Percentiles rank a stretch among this genome's conserved stretches.
phyloP scores from a whole-genome alignment of 352 stramenopile genomes.

The Thalassiosira hispida region DNA sequence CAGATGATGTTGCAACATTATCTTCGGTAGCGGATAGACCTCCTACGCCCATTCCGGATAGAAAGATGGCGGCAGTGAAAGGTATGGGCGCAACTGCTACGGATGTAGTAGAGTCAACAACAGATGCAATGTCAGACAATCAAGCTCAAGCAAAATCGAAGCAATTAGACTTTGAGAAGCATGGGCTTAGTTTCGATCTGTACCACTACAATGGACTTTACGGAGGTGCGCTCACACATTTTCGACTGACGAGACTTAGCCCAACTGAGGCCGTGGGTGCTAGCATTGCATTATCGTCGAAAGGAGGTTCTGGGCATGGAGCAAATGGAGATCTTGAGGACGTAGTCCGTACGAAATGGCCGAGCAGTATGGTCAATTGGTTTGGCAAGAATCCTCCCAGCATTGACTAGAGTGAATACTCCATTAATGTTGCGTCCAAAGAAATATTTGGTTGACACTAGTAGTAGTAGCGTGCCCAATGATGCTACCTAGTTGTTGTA shows the following conservation, averaged over 20 bases:
- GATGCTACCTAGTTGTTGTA: no score
- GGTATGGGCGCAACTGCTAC: not conserved
- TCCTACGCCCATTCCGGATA: not conserved
- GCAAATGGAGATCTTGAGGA: conserved; percentile 60
- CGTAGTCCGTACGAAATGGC: conserved; percentile 76
- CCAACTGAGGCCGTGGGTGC: conserved; percentile 72
- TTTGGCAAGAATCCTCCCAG: conserved; percentile 55
- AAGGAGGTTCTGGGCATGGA: conserved; percentile 14
- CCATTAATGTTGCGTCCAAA: no score
- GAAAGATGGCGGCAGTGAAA: not conserved
- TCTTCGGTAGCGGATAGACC: conserved; percentile 3
- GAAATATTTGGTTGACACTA: no score
- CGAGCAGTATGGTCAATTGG: conserved; percentile 71
- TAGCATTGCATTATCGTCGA: conserved; percentile 59
- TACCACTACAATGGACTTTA: conserved; percentile 81
- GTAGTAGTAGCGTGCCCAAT: no score
- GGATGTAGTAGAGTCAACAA: no score
- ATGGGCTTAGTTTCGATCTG: conserved; percentile 57
- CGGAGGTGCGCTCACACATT: conserved; percentile 61
- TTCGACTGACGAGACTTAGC: conserved; percentile 67
- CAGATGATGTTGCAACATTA: conserved; percentile 17
- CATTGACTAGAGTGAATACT: conserved; percentile 73
- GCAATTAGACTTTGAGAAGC: conserved; percentile 44
- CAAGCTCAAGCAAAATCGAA: conserved; percentile 6
- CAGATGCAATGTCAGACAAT: conserved; percentile 5